A percentile compares a stretch with the other conserved stretches of the same genome.
Evolutionary conservation across 805 yeast species (phyloP).

Genomic region (Ogataea pini): DNA sequence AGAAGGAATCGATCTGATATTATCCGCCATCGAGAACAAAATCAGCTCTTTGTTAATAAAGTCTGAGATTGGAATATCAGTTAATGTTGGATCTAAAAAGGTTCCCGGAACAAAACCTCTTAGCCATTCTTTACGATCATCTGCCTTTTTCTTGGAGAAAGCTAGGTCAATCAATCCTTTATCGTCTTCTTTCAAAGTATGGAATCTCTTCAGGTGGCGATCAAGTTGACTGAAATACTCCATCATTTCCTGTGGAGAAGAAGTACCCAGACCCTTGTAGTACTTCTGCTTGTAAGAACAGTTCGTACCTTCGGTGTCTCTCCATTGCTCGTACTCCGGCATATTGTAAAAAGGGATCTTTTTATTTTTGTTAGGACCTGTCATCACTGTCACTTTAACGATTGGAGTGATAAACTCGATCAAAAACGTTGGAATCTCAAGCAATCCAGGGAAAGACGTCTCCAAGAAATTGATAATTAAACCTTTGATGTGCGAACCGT

Average conservation of each 20-base stretch:
- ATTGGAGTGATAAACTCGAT: conserved; percentile 96
- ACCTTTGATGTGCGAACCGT: conserved; percentile 98
- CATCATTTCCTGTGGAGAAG: conserved; percentile 76
- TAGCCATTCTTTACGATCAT: conserved; percentile 96
- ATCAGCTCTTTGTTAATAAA: conserved; percentile 95
- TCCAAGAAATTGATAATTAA: conserved; percentile 90
- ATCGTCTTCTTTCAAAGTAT: conserved; percentile 77
- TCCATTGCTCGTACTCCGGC: conserved; percentile 96
- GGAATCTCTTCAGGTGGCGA: conserved; percentile 82
- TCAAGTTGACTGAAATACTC: conserved; percentile 86
- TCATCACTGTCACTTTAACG: conserved; percentile 79
- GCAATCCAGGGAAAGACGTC: conserved; percentile 89
- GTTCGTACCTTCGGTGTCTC: conserved; percentile 73
- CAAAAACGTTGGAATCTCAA: conserved; percentile 87
- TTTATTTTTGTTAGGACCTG: conserved; percentile 53
- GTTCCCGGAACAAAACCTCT: conserved; percentile 92
- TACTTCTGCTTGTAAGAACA: conserved; percentile 91
- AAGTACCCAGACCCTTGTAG: conserved; percentile 98
- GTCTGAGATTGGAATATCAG: conserved; percentile 83
- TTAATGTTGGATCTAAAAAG: conserved; percentile 74
- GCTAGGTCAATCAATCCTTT: conserved; percentile 82
- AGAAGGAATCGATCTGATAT: conserved; percentile 91
- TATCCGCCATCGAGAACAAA: conserved; percentile 94
- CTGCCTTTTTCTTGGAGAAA: conserved; percentile 92
- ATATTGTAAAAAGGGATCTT: conserved; percentile 81